phyloP scores from a whole-genome alignment of 305 asterid genomes.

The Solanum hybrid region DNA sequence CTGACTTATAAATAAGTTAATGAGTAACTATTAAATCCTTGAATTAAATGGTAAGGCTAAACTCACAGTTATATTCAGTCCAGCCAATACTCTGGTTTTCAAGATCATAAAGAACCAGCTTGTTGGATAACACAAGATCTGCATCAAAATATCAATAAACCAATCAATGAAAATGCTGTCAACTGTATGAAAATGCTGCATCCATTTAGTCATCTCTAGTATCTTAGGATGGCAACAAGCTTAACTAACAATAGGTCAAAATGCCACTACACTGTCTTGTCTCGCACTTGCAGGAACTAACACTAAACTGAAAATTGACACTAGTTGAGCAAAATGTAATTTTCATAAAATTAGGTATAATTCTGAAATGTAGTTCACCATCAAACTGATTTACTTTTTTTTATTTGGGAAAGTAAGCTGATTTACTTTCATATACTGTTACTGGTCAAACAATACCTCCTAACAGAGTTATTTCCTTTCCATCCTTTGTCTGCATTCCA shows the following conservation, averaged over 20 bases:
- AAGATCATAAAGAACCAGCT: slow-evolving; percentile 28
- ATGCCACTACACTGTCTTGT: neutral
- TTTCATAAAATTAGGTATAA: neutral
- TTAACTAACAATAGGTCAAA: neutral
- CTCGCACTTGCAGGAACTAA: neutral
- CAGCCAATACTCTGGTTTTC: slow-evolving; percentile 26
- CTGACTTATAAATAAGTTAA: neutral
- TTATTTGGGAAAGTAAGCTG: neutral
- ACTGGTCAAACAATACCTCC: slow-evolving; percentile 35
- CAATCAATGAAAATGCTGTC: neutral
- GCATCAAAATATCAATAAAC: neutral
- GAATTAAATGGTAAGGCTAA: neutral
- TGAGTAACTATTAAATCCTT: neutral
- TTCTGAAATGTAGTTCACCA: neutral
- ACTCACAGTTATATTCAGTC: slow-evolving; percentile 22
- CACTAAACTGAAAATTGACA: neutral
- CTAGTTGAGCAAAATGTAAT: neutral
- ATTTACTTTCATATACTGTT: neutral
- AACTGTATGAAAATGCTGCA: neutral
- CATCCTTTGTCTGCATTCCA: slow-evolving; percentile 72
- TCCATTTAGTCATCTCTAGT: neutral
- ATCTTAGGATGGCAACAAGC: neutral
- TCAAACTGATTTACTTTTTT: neutral
- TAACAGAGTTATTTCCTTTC: slow-evolving; percentile 65
- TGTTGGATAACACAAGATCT: slow-evolving; percentile 19